Conservation (phyloP, 2,329 filamentous ascomycete genomes). For the Aspergillus viridinutans region DNA sequence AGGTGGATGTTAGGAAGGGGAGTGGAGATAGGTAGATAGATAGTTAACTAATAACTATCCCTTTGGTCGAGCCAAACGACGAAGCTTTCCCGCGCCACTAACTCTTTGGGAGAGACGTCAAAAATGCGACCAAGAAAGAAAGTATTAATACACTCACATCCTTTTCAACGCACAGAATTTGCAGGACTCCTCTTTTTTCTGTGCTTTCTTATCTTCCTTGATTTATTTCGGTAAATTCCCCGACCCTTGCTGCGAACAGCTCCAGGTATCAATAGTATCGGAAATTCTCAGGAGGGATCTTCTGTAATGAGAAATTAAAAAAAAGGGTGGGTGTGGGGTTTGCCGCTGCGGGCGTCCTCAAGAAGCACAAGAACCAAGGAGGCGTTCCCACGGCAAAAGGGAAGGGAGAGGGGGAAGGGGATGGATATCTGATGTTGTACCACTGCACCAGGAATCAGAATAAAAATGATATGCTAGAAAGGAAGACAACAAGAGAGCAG, state of each 20-base stretch:
- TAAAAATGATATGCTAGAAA: not conserved
- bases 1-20: constrained; percentile 11
- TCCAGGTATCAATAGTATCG: constrained; percentile 12
- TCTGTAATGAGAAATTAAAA: not conserved
- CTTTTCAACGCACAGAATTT: not conserved
- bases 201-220: not conserved
- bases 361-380: constrained; percentile 11
- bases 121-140: not conserved
- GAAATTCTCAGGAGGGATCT: constrained; percentile 7
- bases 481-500: not conserved
- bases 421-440: not conserved
- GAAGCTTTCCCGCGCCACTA: constrained; percentile 9
- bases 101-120: constrained; percentile 3
- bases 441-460: not conserved
- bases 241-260: constrained; percentile 14
- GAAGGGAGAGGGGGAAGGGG: constrained; percentile 4
- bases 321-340: constrained; percentile 18
- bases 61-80: constrained; percentile 15
- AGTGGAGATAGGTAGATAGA: constrained; percentile 15
- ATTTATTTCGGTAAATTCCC: constrained; percentile 8
- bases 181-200: not conserved
- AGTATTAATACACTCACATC: not conserved
- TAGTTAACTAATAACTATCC: constrained; percentile 9
- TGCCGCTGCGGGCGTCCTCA: constrained; percentile 31
- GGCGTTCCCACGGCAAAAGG: constrained; percentile 9